Evolutionary conservation across 2,329 filamentous ascomycete species (phyloP).

Genomic region (Pestalotiopsis fici): DNA sequence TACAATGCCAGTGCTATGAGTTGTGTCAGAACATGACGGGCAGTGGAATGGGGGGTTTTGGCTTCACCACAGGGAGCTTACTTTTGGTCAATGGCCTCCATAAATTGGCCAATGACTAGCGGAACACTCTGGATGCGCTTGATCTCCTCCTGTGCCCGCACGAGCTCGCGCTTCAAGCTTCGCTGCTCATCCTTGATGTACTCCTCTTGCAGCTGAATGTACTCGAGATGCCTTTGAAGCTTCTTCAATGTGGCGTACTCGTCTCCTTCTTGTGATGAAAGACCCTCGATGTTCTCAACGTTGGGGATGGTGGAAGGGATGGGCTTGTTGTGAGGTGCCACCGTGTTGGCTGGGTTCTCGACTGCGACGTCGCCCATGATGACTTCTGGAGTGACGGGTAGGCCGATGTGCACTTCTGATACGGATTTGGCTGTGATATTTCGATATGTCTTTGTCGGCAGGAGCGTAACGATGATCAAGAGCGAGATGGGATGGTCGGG

Average conservation of each 20-base stretch:
- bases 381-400: neutral
- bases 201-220: slow-evolving; percentile 97
- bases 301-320: slow-evolving; percentile 81
- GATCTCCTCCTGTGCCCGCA: slow-evolving; percentile 97
- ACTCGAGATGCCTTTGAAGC: slow-evolving; percentile 95
- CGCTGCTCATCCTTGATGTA: slow-evolving; percentile 99
- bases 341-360: slow-evolving; percentile 75
- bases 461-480: neutral
- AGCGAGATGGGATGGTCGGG: neutral
- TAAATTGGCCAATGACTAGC: slow-evolving; percentile 97
- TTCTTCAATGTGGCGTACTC: slow-evolving; percentile 97
- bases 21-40: slow-evolving; percentile 1
- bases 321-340: slow-evolving; percentile 79
- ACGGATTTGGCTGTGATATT: neutral
- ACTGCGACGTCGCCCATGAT: slow-evolving; percentile 86
- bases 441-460: neutral
- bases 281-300: slow-evolving; percentile 86
- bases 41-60: neutral
- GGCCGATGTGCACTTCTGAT: neutral
- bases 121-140: slow-evolving; percentile 99
- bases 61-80: slow-evolving; percentile 42
- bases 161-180: slow-evolving; percentile 94
- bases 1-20: slow-evolving; percentile 85
- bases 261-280: slow-evolving; percentile 78
- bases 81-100: slow-evolving; percentile 99